phyloP scores from a whole-genome alignment of 305 asterid genomes.

The Andrographis paniculata region DNA sequence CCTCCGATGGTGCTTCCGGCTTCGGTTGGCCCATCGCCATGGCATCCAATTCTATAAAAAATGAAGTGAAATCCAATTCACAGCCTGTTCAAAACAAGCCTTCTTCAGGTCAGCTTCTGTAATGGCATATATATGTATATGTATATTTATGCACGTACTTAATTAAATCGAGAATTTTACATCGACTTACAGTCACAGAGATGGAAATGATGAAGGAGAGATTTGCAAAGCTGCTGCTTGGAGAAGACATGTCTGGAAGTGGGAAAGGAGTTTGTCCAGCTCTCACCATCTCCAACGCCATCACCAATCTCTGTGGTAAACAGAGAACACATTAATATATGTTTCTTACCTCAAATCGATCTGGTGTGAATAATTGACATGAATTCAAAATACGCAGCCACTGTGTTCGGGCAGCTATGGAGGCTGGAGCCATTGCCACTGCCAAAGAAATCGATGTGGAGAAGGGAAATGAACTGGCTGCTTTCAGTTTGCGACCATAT shows the following conservation, averaged over 20 bases:
- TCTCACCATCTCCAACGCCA: slow-evolving; percentile 75
- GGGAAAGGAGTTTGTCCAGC: slow-evolving; percentile 94
- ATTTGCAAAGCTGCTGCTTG: slow-evolving; percentile 82
- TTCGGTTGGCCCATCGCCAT: no score
- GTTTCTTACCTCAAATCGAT: slow-evolving; percentile 1
- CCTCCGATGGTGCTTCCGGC: no score
- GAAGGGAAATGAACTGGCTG: slow-evolving; percentile 85
- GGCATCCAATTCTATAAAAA: no score
- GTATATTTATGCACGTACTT: no score
- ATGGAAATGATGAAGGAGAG: slow-evolving; percentile 85
- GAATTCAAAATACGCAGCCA: slow-evolving; percentile 32
- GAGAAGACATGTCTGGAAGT: slow-evolving; percentile 98
- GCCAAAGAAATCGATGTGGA: slow-evolving; percentile 83
- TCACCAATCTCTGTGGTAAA: slow-evolving; percentile 87
- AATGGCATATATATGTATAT: no score
- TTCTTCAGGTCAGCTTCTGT: no score
- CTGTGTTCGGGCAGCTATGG: slow-evolving; percentile 94
- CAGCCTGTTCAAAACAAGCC: no score
- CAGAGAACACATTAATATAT: slow-evolving; percentile 20
- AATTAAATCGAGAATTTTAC: neutral
- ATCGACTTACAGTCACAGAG: slow-evolving; percentile 35
- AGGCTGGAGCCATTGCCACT: slow-evolving; percentile 74
- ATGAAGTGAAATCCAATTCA: no score
- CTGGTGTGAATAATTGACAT: slow-evolving; percentile 41
- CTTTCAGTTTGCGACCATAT: slow-evolving; percentile 72